phyloP scores from a whole-genome alignment of 169 alveolate species.

The Hepatocystis sp. region DNA sequence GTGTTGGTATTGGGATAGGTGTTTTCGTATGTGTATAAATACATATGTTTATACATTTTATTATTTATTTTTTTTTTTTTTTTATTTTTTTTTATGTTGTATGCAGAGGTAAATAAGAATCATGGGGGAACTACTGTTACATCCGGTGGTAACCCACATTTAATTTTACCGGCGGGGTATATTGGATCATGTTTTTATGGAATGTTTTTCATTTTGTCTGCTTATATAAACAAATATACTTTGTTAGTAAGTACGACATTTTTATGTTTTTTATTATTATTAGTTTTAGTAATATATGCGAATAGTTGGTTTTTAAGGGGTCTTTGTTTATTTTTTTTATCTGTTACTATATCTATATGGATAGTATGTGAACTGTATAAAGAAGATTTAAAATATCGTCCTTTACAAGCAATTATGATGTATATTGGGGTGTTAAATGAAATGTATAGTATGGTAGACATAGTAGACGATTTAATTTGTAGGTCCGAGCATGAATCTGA shows the following conservation, averaged over 20 bases:
- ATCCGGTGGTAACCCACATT: constrained; percentile 77
- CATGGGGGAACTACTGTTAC: constrained; percentile 84
- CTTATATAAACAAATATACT: constrained; percentile 79
- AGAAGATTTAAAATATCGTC: constrained; percentile 78
- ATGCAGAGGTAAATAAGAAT: constrained; percentile 81
- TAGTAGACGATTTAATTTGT: constrained; percentile 80
- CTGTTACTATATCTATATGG: constrained; percentile 73
- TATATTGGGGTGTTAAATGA: constrained; percentile 81
- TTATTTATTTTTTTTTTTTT: constrained; percentile 7
- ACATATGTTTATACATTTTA: too few species aligned
- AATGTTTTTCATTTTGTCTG: constrained; percentile 79
- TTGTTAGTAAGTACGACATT: constrained; percentile 76
- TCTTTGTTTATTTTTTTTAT: constrained; percentile 77
- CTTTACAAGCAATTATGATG: constrained; percentile 78
- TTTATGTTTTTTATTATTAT: constrained; percentile 78
- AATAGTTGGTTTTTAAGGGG: constrained; percentile 76
- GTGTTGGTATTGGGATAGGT: too few species aligned
- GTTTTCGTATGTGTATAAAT: too few species aligned
- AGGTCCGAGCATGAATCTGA: constrained; percentile 81
- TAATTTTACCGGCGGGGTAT: constrained; percentile 85
- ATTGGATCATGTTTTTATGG: constrained; percentile 84
- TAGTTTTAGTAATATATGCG: constrained; percentile 78
- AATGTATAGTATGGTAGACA: constrained; percentile 80
- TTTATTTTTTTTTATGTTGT: neutral
- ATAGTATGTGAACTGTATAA: constrained; percentile 65